Evolutionary conservation across 768 basidiomycete species (phyloP).

Genomic region (Boletellus sp.): DNA sequence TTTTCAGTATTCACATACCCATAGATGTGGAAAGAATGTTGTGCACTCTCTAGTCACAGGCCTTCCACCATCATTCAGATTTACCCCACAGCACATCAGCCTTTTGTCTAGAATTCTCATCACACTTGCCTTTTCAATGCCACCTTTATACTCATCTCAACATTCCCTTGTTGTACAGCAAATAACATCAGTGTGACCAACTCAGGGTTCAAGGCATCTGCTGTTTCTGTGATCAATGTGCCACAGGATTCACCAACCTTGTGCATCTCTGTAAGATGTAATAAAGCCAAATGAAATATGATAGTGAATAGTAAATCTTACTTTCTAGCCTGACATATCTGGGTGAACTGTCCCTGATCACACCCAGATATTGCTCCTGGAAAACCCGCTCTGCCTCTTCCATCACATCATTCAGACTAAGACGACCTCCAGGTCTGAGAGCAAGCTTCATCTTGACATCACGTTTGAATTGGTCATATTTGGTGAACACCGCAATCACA

Average conservation of each 20-base stretch:
- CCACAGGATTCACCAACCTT: not conserved
- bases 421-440: not conserved
- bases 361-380: not conserved
- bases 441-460: not conserved
- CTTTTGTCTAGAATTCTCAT: not conserved
- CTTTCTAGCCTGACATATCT: not conserved
- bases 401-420: not conserved
- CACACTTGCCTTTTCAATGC: not conserved
- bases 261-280: not conserved
- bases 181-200: not conserved
- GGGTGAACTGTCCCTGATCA: not conserved
- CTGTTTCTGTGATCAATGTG: not conserved
- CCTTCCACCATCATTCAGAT: not conserved
- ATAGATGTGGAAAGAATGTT: not conserved
- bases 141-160: not conserved
- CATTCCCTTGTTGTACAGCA: not conserved
- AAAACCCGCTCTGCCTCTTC: not conserved
- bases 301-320: not conserved
- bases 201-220: not conserved
- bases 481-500: not conserved
- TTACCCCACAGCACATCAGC: not conserved
- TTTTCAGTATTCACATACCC: not conserved
- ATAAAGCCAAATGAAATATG: not conserved
- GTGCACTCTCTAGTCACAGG: not conserved
- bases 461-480: not conserved